phyloP scores from a whole-genome alignment of 352 stramenopile species.

The Phytophthora aleatoria region DNA sequence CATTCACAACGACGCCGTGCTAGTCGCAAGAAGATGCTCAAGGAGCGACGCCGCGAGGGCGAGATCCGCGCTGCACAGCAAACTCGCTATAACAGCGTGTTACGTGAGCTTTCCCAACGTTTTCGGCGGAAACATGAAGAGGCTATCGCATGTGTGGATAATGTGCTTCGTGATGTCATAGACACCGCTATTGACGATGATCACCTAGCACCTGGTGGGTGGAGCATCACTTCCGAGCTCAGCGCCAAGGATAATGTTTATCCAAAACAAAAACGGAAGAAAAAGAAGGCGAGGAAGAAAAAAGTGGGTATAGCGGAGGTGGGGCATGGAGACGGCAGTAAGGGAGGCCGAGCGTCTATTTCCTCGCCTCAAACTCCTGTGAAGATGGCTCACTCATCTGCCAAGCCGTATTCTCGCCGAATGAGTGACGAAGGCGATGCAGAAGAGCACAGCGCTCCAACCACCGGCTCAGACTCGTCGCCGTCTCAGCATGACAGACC shows the following conservation, averaged over 20 bases:
- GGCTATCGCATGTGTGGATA: conserved; percentile 25
- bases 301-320: background rate
- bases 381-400: background rate
- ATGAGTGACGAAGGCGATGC: conserved; percentile 17
- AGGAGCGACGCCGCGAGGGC: conserved; percentile 56
- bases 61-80: conserved; percentile 45
- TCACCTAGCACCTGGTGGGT: conserved; percentile 22
- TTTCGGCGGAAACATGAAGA: conserved; percentile 39
- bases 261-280: conserved; percentile 31
- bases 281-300: conserved; percentile 40
- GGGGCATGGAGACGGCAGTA: background rate
- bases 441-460: conserved; percentile 30
- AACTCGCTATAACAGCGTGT: conserved; percentile 39
- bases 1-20: conserved; percentile 64
- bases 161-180: conserved; percentile 52
- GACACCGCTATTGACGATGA: conserved; percentile 31
- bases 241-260: conserved; percentile 2
- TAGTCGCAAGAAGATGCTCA: conserved; percentile 70
- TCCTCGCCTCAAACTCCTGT: conserved; percentile 9
- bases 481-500: conserved; percentile 19
- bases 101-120: conserved; percentile 46
- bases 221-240: conserved; percentile 11
- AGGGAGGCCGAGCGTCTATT: background rate
- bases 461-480: conserved; percentile 36
- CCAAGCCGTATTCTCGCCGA: conserved; percentile 6